Evolutionary conservation across 768 basidiomycete species (phyloP).

Genomic region (Strobilomyces dryophilus): DNA sequence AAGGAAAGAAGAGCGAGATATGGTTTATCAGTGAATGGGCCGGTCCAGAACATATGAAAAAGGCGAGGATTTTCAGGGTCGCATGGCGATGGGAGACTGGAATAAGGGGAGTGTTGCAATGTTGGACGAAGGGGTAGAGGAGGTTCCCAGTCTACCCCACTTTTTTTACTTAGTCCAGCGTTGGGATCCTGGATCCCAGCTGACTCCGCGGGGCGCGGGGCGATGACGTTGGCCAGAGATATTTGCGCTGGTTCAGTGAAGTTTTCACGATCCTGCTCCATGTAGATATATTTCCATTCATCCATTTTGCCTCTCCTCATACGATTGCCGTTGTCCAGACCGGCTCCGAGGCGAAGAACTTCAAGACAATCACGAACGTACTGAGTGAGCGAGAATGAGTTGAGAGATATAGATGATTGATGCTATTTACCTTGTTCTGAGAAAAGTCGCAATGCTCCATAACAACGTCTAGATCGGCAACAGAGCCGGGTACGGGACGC

Average conservation of each 20-base stretch:
- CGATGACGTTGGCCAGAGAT: slow-evolving; percentile 30
- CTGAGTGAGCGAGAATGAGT: slow-evolving; percentile 36
- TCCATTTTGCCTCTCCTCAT: slow-evolving; percentile 72
- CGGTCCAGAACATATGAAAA: slow-evolving; percentile 99
- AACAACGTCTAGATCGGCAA: slow-evolving; percentile 84
- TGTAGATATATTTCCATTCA: slow-evolving; percentile 86
- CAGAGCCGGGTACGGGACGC: slow-evolving; percentile 77
- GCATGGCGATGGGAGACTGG: slow-evolving; percentile 60
- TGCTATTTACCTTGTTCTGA: slow-evolving; percentile 54
- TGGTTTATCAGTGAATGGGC: slow-evolving; percentile 97
- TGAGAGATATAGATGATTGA: background rate
- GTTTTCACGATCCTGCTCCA: slow-evolving; percentile 52
- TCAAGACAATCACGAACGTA: slow-evolving; percentile 98
- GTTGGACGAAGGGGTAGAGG: slow-evolving; percentile 45
- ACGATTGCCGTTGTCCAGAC: slow-evolving; percentile 77
- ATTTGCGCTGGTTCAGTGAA: slow-evolving; percentile 33
- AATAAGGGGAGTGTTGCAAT: slow-evolving; percentile 51
- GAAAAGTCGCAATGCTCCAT: slow-evolving; percentile 94
- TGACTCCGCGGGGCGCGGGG: slow-evolving; percentile 28
- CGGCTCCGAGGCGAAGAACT: slow-evolving; percentile 85
- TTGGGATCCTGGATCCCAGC: slow-evolving; percentile 43
- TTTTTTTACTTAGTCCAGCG: slow-evolving; percentile 53
- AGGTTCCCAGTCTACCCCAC: slow-evolving; percentile 59
- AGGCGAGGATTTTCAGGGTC: slow-evolving; percentile 81
- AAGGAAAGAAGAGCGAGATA: slow-evolving; percentile 94